phyloP scores from a whole-genome alignment of 2,329 filamentous ascomycete genomes.

The Plectosphaerella cucumerina region DNA sequence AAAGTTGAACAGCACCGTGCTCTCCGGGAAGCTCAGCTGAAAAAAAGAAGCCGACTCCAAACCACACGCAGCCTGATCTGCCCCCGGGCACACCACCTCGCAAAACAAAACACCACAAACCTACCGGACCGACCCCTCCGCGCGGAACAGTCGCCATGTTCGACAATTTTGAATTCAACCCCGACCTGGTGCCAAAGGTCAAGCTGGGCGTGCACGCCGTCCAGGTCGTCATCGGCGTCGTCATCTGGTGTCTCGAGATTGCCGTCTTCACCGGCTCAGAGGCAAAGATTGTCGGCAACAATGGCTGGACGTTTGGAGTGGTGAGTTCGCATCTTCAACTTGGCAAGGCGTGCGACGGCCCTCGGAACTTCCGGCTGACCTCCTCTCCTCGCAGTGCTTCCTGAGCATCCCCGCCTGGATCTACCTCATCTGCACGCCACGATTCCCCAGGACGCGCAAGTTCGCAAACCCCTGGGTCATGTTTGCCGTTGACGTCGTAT shows the following conservation, averaged over 20 bases:
- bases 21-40: not conserved
- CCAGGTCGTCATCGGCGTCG: slow-evolving; percentile 50
- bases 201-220: slow-evolving; percentile 55
- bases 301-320: slow-evolving; percentile 61
- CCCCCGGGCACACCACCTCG: not conserved
- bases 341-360: too few species aligned
- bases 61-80: slow-evolving; percentile 7
- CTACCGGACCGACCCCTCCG: not conserved
- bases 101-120: not conserved
- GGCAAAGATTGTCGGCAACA: slow-evolving; percentile 49
- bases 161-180: slow-evolving; percentile 46
- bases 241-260: slow-evolving; percentile 57
- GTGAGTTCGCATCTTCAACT: slow-evolving; percentile 36
- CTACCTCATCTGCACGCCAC: slow-evolving; percentile 61
- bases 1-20: too few species aligned
- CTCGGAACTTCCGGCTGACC: not conserved
- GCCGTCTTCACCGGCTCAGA: slow-evolving; percentile 48
- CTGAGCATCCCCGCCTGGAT: slow-evolving; percentile 60
- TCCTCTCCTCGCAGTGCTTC: slow-evolving; percentile 52
- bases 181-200: slow-evolving; percentile 47
- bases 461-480: slow-evolving; percentile 61
- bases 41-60: slow-evolving; percentile 7
- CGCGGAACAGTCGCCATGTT: slow-evolving; percentile 28
- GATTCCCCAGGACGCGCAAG: slow-evolving; percentile 57
- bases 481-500: slow-evolving; percentile 53